A percentile compares a stretch with the other conserved stretches of the same genome.
These are phyloP conservation scores for Cicer judaicum DNA, from an alignment of 306 rosid species.

Conservation along the genomic window DNA sequence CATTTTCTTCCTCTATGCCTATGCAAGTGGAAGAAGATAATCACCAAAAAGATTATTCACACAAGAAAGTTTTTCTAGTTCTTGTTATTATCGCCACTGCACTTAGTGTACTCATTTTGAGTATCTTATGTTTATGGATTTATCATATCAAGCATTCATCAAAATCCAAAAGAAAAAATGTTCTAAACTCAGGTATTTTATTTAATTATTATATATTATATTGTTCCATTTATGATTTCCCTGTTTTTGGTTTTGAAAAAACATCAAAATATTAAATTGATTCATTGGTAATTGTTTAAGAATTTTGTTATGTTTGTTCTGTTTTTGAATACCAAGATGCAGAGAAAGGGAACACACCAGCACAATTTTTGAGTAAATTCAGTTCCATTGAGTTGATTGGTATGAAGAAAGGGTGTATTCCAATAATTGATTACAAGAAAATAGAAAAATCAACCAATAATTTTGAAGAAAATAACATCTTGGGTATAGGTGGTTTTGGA, in stretches of 20 bases:
- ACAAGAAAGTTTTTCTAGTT: conserved; percentile 19
- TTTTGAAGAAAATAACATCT: conserved; percentile 69
- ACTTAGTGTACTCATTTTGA: conserved; percentile 48
- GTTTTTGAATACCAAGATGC: conserved; percentile 57
- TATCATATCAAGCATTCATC: conserved; percentile 46
- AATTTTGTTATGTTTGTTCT: conserved; percentile 21
- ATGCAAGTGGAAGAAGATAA: too few species aligned
- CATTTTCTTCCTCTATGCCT: too few species aligned
- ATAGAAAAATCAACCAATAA: conserved; percentile 71
- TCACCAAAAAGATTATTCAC: too few species aligned
- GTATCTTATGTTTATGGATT: conserved; percentile 61
- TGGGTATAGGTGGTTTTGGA: conserved; percentile 95
- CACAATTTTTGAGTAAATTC: conserved; percentile 63
- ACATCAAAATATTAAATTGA: conserved; percentile 1
- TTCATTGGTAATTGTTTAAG: neutral
- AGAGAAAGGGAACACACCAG: conserved; percentile 63
- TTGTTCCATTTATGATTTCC: conserved; percentile 13
- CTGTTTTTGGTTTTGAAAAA: neutral
- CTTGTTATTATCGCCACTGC: conserved; percentile 48
- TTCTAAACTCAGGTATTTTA: conserved; percentile 47
- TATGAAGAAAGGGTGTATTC: conserved; percentile 64
- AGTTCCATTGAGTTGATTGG: conserved; percentile 63
- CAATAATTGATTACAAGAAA: conserved; percentile 69
- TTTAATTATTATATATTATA: neutral
- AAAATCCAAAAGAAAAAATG: conserved; percentile 50